These are phyloP conservation scores for Phytophthora multivora DNA, from an alignment of 352 stramenopile species.

Conservation along the genomic window DNA sequence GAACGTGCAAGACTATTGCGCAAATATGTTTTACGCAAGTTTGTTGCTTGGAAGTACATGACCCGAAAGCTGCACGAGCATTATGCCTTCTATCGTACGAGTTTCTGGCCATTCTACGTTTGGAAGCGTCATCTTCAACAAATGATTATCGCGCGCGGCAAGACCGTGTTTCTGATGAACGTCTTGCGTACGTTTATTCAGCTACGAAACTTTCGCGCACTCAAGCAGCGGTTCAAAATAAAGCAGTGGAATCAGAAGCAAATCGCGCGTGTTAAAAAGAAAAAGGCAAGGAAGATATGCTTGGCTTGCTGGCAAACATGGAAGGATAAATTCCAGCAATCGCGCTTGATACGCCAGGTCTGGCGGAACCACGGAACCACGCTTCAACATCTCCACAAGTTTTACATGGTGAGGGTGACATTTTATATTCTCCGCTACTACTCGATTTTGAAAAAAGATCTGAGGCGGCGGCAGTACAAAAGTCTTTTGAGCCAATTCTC, in stretches of 20 bases:
- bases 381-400: slow-evolving; percentile 61
- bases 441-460: slow-evolving; percentile 58
- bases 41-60: slow-evolving; percentile 67
- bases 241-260: slow-evolving; percentile 43
- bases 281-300: slow-evolving; percentile 22
- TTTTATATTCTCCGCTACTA: slow-evolving; percentile 68
- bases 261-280: slow-evolving; percentile 28
- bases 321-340: slow-evolving; percentile 26
- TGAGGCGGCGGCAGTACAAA: slow-evolving; percentile 43
- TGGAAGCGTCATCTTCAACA: slow-evolving; percentile 80
- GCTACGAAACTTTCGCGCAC: slow-evolving; percentile 57
- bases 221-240: slow-evolving; percentile 36
- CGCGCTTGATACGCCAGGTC: slow-evolving; percentile 38
- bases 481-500: slow-evolving; percentile 37
- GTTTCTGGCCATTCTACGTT: slow-evolving; percentile 84
- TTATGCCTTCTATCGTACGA: slow-evolving; percentile 61
- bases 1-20: slow-evolving; percentile 45
- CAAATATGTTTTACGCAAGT: slow-evolving; percentile 55
- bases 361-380: slow-evolving; percentile 56
- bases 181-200: slow-evolving; percentile 65
- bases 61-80: slow-evolving; percentile 52
- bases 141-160: slow-evolving; percentile 66
- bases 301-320: slow-evolving; percentile 43
- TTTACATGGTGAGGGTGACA: slow-evolving; percentile 61
- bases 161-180: slow-evolving; percentile 58